A percentile compares a stretch with the other conserved stretches of the same genome.
phyloP scores from a whole-genome alignment of 2,329 filamentous ascomycete genomes.

The Botrytis sinoallii region DNA sequence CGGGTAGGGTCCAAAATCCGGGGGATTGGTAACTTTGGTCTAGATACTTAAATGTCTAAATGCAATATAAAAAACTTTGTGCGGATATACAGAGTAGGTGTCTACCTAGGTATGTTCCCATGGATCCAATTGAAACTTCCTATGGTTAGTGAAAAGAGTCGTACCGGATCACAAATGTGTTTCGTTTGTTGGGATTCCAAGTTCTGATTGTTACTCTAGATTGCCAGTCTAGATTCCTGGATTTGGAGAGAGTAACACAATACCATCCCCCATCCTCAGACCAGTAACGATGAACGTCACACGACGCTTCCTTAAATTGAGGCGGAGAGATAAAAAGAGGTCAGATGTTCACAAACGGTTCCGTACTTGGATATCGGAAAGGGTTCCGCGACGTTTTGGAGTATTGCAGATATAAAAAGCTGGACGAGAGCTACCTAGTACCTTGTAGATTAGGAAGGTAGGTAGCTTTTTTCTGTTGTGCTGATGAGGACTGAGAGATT shows the following conservation, averaged over 20 bases:
- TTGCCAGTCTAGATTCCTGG: not conserved
- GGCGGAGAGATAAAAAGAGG: slow-evolving; percentile 14
- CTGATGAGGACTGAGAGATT: slow-evolving; percentile 7
- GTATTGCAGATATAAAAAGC: not conserved
- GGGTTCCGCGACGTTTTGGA: slow-evolving; percentile 3
- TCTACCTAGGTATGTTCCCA: not conserved
- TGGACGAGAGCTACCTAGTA: slow-evolving; percentile 1
- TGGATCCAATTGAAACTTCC: not conserved
- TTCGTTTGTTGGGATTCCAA: not conserved
- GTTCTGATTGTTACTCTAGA: not conserved
- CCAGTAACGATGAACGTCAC: slow-evolving; percentile 10
- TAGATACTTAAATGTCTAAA: not conserved
- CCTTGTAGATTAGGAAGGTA: slow-evolving; percentile 12
- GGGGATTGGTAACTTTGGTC: slow-evolving; percentile 10
- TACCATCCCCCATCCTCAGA: not conserved
- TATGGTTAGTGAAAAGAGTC: not conserved
- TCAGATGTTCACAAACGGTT: slow-evolving; percentile 20
- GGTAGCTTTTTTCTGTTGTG: slow-evolving; percentile 1
- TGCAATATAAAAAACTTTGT: slow-evolving; percentile 1
- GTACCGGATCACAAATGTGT: not conserved
- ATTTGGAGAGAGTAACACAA: not conserved
- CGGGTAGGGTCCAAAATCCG: slow-evolving; percentile 14
- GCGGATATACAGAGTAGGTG: not conserved
- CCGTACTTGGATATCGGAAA: slow-evolving; percentile 18
- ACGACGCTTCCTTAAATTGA: slow-evolving; percentile 3